Evolutionary conservation across 345 rosid genomes (phyloP).

Genomic region (Theobroma cacao): DNA sequence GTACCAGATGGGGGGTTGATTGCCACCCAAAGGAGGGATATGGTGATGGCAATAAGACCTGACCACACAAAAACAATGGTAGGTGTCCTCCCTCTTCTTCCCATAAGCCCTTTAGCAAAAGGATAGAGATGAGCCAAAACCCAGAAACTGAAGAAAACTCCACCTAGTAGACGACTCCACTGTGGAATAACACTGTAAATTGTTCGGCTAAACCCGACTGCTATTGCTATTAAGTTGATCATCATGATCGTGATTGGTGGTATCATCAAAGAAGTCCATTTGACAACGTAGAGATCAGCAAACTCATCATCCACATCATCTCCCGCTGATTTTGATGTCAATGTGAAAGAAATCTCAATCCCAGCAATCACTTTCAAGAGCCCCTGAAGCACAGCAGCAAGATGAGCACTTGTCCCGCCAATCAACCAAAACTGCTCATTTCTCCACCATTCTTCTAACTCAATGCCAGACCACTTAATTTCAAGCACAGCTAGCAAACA

Average conservation of each 20-base stretch:
- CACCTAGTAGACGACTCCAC: constrained; percentile 87
- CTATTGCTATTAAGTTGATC: constrained; percentile 86
- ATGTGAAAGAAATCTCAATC: constrained; percentile 87
- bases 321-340: constrained; percentile 82
- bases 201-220: constrained; percentile 91
- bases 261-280: constrained; percentile 88
- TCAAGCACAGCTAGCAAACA: constrained; percentile 83
- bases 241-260: constrained; percentile 93
- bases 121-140: constrained; percentile 98
- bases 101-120: constrained; percentile 95
- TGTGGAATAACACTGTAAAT: constrained; percentile 80
- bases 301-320: constrained; percentile 92
- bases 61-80: constrained; percentile 98
- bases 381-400: constrained; percentile 96
- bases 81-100: constrained; percentile 94
- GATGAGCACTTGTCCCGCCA: constrained; percentile 96
- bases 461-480: constrained; percentile 96
- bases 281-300: constrained; percentile 81
- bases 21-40: constrained; percentile 97
- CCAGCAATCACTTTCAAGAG: constrained; percentile 88
- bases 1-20: constrained; percentile 78
- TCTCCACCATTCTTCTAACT: constrained; percentile 96
- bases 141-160: constrained; percentile 99
- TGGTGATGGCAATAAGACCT: constrained; percentile 88
- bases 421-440: constrained; percentile 98